phyloP scores from a whole-genome alignment of 495 filamentous ascomycete genomes.

The Penicillium longicatenatum region DNA sequence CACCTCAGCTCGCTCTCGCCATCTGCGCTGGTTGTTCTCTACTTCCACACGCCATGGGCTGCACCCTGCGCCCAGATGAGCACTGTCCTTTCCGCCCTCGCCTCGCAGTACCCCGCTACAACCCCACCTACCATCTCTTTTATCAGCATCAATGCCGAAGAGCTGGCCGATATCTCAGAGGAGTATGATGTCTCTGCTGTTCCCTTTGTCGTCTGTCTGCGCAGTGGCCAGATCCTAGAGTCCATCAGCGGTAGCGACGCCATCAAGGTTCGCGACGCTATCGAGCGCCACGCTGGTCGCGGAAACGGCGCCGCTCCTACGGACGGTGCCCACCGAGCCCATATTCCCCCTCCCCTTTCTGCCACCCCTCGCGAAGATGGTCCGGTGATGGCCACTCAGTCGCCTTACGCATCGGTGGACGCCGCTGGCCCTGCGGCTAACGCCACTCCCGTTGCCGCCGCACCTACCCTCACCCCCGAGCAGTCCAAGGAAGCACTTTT shows the following conservation, averaged over 20 bases:
- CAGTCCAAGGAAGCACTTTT: slow-evolving; percentile 77
- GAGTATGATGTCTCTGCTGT: slow-evolving; percentile 91
- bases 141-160: slow-evolving; percentile 86
- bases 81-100: slow-evolving; percentile 80
- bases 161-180: slow-evolving; percentile 83
- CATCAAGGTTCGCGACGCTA: slow-evolving; percentile 72
- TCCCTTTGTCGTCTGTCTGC: slow-evolving; percentile 82
- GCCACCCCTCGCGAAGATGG: slow-evolving; percentile 47
- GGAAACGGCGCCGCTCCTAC: slow-evolving; percentile 24
- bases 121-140: slow-evolving; percentile 71
- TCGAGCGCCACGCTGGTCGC: slow-evolving; percentile 72
- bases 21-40: slow-evolving; percentile 74
- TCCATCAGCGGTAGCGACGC: slow-evolving; percentile 87
- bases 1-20: slow-evolving; percentile 64
- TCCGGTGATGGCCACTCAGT: slow-evolving; percentile 36
- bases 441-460: slow-evolving; percentile 30
- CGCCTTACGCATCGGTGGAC: slow-evolving; percentile 47
- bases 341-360: slow-evolving; percentile 55
- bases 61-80: slow-evolving; percentile 92
- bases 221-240: slow-evolving; percentile 69
- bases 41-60: slow-evolving; percentile 97
- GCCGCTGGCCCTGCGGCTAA: slow-evolving; percentile 39
- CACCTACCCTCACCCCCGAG: slow-evolving; percentile 45
- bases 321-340: slow-evolving; percentile 30
- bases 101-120: slow-evolving; percentile 72